Evolutionary conservation across 345 rosid genomes (phyloP).

Genomic region (Bruguiera sexangula): DNA sequence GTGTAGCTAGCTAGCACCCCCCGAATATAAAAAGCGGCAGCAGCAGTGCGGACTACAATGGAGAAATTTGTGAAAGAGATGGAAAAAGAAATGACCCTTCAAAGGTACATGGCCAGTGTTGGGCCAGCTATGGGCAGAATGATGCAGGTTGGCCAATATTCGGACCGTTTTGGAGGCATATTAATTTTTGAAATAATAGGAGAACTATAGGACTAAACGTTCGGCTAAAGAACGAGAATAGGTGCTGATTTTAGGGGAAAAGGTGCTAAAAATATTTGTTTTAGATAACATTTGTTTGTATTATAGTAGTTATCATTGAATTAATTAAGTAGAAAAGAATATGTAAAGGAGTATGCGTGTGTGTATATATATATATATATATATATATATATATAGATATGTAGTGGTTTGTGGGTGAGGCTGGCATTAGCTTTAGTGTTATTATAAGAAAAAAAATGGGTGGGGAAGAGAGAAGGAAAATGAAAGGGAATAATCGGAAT

Average conservation of each 20-base stretch:
- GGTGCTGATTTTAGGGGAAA: slow-evolving; percentile 18
- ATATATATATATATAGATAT: no score
- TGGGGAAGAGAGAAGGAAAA: neutral
- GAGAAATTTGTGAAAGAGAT: slow-evolving; percentile 1
- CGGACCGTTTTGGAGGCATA: slow-evolving; percentile 9
- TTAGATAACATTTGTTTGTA: neutral
- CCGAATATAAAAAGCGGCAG: neutral
- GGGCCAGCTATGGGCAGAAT: slow-evolving; percentile 20
- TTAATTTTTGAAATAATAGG: slow-evolving; percentile 20
- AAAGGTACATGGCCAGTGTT: slow-evolving; percentile 13
- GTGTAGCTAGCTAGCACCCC: no score
- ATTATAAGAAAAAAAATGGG: neutral
- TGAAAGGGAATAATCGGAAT: slow-evolving; percentile 61
- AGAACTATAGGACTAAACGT: slow-evolving; percentile 17
- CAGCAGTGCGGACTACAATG: slow-evolving; percentile 10
- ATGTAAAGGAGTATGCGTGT: slow-evolving; percentile 20
- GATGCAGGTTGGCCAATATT: slow-evolving; percentile 16
- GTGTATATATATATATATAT: no score
- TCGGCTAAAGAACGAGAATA: slow-evolving; percentile 14
- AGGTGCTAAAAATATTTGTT: neutral
- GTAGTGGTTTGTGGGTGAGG: slow-evolving; percentile 21
- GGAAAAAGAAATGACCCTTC: slow-evolving; percentile 10
- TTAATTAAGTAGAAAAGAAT: slow-evolving; percentile 14
- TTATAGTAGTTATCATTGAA: neutral
- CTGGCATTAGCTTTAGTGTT: slow-evolving; percentile 34